Evolutionary conservation across 1,284 basidiomycete species (phyloP), one percentile per base, ranked within the genome.

Genomic region (Xanthoconium separans): DNA sequence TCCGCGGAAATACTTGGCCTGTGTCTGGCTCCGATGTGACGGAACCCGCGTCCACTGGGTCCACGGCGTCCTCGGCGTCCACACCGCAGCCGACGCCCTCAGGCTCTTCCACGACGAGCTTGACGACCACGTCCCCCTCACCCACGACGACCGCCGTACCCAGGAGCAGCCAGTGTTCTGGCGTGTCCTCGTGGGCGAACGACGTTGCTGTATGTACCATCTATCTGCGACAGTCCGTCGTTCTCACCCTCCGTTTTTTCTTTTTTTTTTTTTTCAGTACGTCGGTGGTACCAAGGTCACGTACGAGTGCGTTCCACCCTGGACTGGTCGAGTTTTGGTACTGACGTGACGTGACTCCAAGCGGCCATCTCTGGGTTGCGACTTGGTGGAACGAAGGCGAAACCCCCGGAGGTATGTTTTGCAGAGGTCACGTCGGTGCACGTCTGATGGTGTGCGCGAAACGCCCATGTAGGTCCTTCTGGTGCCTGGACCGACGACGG

Each of bases 1-100:
- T 70, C 16, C 68, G 66, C 9, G 61, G 65, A 30, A 51, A 29
- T 12, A 64, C 65, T 1, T 70, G 65, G 63, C 64, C 66, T 6
- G 44, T 68, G 20, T 34, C 50, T 31, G 24, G 34, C 30, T 4
- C 44, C 33, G 27, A 7, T 27, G 27, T 5, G 27, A 27, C 27
- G 27, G 27, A 7, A 27, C 27, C 27, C 27, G 27, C 27, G 27
- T 5, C 27, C 3, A 27, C 22, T 22, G 22, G 22, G 4, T 2
- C 22, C 22, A 22, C n/a, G n/a, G n/a, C n/a, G n/a, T n/a, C n/a
- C n/a, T n/a, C 22, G 22, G 22, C 22, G 22, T 22, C 22, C 22
- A 22, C 22, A 22, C 22, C 22, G 4, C 22, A 22, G 22, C 4
- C 22, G 22, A 22, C 22, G 22, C 2, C 22, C 22, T 12, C 58